Conservation (phyloP, 371 early-diverging fungal species). For the Thermomucor indicae-seudaticae region DNA sequence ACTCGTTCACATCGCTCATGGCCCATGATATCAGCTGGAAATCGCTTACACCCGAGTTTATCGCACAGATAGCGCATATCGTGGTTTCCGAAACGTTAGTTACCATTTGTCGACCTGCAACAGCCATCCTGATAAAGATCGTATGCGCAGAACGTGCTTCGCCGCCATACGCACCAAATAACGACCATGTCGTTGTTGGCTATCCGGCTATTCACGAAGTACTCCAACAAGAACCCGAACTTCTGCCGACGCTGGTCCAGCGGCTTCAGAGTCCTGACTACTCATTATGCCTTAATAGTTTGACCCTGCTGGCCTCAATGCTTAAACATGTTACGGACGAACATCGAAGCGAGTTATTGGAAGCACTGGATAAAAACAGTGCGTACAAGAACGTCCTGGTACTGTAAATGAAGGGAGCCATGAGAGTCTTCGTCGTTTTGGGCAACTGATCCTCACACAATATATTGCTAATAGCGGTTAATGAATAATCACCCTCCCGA, state of each 20-base stretch:
- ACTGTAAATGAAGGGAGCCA: no score
- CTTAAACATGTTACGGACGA: constrained; percentile 60
- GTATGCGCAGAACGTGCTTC: constrained; percentile 44
- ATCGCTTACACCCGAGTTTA: constrained; percentile 47
- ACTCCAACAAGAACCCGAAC: constrained; percentile 45
- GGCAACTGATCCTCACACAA: constrained; percentile 1
- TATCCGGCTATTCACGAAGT: constrained; percentile 50
- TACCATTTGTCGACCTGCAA: constrained; percentile 72
- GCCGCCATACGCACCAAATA: constrained; percentile 1
- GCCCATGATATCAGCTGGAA: constrained; percentile 68
- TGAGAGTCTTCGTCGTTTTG: no score
- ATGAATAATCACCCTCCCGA: constrained; percentile 61
- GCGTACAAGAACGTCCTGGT: constrained; percentile 44
- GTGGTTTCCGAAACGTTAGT: constrained; percentile 63
- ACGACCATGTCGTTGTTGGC: constrained; percentile 24
- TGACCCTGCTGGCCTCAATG: constrained; percentile 61
- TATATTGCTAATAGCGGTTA: constrained; percentile 30
- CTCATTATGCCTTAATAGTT: constrained; percentile 59
- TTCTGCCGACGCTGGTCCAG: constrained; percentile 55
- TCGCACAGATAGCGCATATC: constrained; percentile 53
- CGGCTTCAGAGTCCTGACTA: constrained; percentile 64
- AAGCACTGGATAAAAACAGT: constrained; percentile 44
- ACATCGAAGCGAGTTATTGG: constrained; percentile 43
- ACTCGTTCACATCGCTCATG: constrained; percentile 62
- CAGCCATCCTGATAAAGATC: constrained; percentile 63